A percentile compares a stretch with the other conserved stretches of the same genome.
phyloP scores from a whole-genome alignment of 2,329 filamentous ascomycete species.

The Westerdykella ornata region DNA sequence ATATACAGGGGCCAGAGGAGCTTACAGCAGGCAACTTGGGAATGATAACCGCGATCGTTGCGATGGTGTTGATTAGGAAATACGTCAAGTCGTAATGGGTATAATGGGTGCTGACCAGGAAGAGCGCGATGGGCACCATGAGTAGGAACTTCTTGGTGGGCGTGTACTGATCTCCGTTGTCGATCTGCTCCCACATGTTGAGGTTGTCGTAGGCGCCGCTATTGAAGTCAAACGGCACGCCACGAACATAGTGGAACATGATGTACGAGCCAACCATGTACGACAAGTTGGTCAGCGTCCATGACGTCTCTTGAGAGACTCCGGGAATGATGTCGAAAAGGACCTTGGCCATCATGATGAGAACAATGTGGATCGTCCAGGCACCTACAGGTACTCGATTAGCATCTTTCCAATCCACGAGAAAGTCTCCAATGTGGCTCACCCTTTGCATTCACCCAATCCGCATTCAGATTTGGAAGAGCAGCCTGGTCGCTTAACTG shows the following conservation, averaged over 20 bases:
- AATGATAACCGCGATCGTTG: conserved; percentile 86
- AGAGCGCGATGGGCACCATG: conserved; percentile 87
- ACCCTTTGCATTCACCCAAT: conserved; percentile 99
- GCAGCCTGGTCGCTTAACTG: conserved; percentile 95
- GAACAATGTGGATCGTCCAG: conserved; percentile 93
- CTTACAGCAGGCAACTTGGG: conserved; percentile 92
- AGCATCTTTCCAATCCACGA: neutral
- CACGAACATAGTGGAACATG: conserved; percentile 99
- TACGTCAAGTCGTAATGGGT: conserved; percentile 96
- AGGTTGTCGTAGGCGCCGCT: conserved; percentile 97
- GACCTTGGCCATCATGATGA: conserved; percentile 88
- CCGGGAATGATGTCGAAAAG: conserved; percentile 95
- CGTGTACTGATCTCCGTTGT: conserved; percentile 97
- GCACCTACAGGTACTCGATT: conserved; percentile 56
- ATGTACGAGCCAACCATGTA: conserved; percentile 99
- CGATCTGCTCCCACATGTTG: conserved; percentile 99
- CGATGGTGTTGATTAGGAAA: conserved; percentile 94
- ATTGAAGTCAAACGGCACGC: conserved; percentile 98
- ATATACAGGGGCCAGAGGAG: conserved; percentile 19
- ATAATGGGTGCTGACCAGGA: conserved; percentile 96
- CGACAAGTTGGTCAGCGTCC: conserved; percentile 96
- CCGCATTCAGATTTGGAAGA: conserved; percentile 90
- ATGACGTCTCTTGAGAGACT: conserved; percentile 95
- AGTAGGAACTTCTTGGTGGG: conserved; percentile 97
- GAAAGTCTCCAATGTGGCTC: conserved; percentile 29